Conservation (phyloP, 108 stramenopile species). For the Stephanodiscus triporus region DNA sequence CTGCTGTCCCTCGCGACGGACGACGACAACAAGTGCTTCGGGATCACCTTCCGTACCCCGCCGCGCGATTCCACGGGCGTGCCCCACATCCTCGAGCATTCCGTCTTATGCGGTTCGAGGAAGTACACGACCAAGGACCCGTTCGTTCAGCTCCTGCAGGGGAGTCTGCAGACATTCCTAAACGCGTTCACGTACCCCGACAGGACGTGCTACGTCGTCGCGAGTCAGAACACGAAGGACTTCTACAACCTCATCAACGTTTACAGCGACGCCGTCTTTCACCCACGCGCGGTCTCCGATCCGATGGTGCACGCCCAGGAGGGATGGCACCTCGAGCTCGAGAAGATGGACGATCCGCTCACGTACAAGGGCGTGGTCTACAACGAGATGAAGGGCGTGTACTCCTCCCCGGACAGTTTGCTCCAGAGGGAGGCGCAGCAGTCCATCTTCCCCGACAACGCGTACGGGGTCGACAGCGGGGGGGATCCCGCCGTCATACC, state of each 20-base stretch:
- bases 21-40: conserved; percentile 99
- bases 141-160: conserved; percentile 96
- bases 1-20: conserved; percentile 89
- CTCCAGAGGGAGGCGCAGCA: conserved; percentile 89
- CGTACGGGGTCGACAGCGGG: conserved; percentile 95
- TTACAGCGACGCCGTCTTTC: conserved; percentile 96
- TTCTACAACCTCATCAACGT: conserved; percentile 99
- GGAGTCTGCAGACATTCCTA: conserved; percentile 95
- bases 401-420: conserved; percentile 91
- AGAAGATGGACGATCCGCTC: conserved; percentile 81
- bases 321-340: conserved; percentile 98
- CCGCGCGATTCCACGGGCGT: conserved; percentile 96
- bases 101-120: conserved; percentile 95
- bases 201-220: conserved; percentile 97
- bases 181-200: conserved; percentile 99
- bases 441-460: conserved; percentile 94
- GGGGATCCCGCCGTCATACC: conserved; percentile 97
- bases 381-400: conserved; percentile 99
- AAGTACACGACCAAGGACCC: conserved; percentile 98
- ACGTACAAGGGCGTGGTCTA: conserved; percentile 99
- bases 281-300: conserved; percentile 90
- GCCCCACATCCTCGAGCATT: conserved; percentile 99
- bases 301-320: conserved; percentile 96
- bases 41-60: conserved; percentile 98
- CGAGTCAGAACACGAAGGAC: conserved; percentile 96